phyloP scores from a whole-genome alignment of 192 early-diverging fungal genomes.

The Thamnidium elegans region DNA sequence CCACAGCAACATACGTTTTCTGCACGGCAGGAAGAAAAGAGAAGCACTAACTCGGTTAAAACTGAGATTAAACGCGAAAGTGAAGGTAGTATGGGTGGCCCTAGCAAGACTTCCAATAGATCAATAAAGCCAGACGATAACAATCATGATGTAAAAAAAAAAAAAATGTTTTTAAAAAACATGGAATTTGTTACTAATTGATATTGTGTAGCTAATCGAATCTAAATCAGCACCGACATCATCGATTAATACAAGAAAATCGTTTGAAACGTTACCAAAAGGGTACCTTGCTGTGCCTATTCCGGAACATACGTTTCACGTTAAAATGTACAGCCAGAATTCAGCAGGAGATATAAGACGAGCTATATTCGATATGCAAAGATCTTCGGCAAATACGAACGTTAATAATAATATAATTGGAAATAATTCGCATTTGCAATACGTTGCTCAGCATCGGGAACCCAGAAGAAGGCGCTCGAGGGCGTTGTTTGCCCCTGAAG shows the following conservation, averaged over 20 bases:
- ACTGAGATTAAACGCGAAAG: conserved; percentile 7
- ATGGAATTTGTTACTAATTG: not conserved
- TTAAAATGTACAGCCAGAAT: conserved; percentile 19
- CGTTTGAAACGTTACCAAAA: conserved; percentile 13
- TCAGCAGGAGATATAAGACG: conserved; percentile 10
- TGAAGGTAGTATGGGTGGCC: not conserved
- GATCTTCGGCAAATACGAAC: not conserved
- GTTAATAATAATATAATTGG: not conserved
- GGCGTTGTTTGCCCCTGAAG: conserved; percentile 1
- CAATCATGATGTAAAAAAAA: not conserved
- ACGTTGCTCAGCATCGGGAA: not conserved
- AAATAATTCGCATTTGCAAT: conserved; percentile 5
- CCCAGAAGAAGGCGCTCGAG: conserved; percentile 13
- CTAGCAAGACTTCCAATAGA: no score
- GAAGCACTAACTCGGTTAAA: not conserved
- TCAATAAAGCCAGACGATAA: no score
- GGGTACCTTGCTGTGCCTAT: conserved; percentile 2
- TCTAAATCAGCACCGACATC: no score
- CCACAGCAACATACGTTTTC: conserved; percentile 4
- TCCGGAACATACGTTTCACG: conserved; percentile 9
- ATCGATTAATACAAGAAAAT: conserved; percentile 1
- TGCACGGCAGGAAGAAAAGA: not conserved
- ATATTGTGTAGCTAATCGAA: no score
- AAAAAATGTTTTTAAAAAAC: no score
- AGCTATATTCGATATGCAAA: conserved; percentile 14